These are phyloP conservation scores for Evernia prunastri DNA, from an alignment of 495 filamentous ascomycete genomes.

Conservation along the genomic window DNA sequence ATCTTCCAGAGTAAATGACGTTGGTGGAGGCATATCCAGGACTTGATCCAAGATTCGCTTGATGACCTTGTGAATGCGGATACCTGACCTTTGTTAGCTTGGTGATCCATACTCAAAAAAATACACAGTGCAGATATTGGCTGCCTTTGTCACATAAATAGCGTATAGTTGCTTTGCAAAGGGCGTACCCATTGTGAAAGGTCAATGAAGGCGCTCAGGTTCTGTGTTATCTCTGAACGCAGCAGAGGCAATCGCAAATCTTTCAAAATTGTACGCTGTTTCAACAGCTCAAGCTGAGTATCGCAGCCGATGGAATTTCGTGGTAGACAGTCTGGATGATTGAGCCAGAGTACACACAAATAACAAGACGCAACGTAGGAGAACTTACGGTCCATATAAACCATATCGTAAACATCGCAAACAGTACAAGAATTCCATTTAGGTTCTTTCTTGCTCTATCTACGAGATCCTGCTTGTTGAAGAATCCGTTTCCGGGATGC, in stretches of 20 bases:
- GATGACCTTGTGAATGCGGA: conserved; percentile 32
- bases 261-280: conserved; percentile 43
- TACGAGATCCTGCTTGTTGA: conserved; percentile 44
- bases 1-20: not conserved
- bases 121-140: not conserved
- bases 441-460: conserved; percentile 50
- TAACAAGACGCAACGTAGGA: not conserved
- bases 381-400: conserved; percentile 51
- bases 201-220: conserved; percentile 56
- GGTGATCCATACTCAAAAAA: not conserved
- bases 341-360: conserved; percentile 24
- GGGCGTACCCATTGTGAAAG: conserved; percentile 51
- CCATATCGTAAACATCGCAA: conserved; percentile 45
- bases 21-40: conserved; percentile 34
- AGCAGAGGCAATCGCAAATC: conserved; percentile 39
- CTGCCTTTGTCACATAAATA: too few relatives aligned
- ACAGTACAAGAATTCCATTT: conserved; percentile 40
- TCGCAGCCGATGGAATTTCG: conserved; percentile 52
- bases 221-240: conserved; percentile 55
- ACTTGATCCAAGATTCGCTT: conserved; percentile 40
- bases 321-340: conserved; percentile 42
- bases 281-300: conserved; percentile 57
- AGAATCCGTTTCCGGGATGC: too few relatives aligned
- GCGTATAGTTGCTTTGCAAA: conserved; percentile 47
- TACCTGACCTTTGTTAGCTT: conserved; percentile 6